Evolutionary conservation across 441 rosid genomes (phyloP), one percentile per base, ranked within the genome.

Genomic region (Mallotus repandus): DNA sequence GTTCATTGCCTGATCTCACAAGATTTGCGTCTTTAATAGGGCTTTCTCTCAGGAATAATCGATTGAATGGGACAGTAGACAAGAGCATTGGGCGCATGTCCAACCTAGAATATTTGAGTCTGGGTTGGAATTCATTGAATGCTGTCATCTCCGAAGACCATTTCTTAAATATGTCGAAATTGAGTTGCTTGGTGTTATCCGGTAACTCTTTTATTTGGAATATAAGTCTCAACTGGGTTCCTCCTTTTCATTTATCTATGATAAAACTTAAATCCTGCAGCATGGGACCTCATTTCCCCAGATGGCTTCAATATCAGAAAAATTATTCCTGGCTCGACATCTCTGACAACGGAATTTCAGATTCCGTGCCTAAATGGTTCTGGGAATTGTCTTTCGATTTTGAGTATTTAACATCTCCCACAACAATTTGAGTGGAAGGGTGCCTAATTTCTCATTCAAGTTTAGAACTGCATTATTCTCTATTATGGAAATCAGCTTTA

Each of bases 81-180:
- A 60, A 49, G 59, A 55, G 77, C 12, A 67, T 75, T 8, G 77
- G 79, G 14, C 22, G 22, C 16, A 53, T 75, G 21, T 70, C 74
- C 2, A 52, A 35, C 3, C 77, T 81, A 4, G 38, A 19, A 12
- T 13, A 7, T 9, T 22, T 78, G 29, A 18, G 15, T 5, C 60
- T 72, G 25, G 60, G 72, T 43, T 63, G 32, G 4, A 78, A 81
- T 45, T 35, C 46, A 25, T 58, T 77, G 68, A 16, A 11, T 6
- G 81, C 74, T 29, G 46, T 61, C 4, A 61, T 81, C 5, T 70
- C 68, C 13, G 71, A 54, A 57, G 64, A 19, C 14, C 76, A 77
- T 32, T 43, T 77, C 14, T 65, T 22, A 6, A 74, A 70, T 9
- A 50, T 78, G 22, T 41, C 74, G 29, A 63, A 52, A 2, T 63